Evolutionary conservation across 106 monocot species (phyloP), one percentile per base, ranked within the genome.

Genomic region (Cymbidium sinense): DNA sequence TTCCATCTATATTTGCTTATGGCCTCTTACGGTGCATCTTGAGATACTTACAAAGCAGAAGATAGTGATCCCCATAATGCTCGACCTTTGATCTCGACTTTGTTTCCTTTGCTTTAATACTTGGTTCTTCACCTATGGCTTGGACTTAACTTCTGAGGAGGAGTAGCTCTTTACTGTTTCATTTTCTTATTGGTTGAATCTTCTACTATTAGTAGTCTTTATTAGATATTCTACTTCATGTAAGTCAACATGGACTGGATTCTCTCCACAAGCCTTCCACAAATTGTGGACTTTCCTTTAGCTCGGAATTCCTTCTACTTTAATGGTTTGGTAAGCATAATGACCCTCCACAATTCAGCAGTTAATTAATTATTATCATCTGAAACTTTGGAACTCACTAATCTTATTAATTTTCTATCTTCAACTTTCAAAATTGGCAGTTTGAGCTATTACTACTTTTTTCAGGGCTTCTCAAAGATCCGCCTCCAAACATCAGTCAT

Each of bases 181-280:
- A 4, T 35, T 88, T 55, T 91, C 95, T 3, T 92, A 92, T 62
- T 95, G 95, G 95, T 71, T 86, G 67, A 95, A 95, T 80, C 61
- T 87, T 34, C 12, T 83, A 5, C 21, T 95, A 11, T 79, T 95
- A 69, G 85, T 81, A 0, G 28, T 85, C 25, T 95, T 90, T 77
- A 79, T 95, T 65, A 88, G 84, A 44, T 76, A 86, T 64, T 95
- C 92, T 62, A 70, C 31, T 80, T 73, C 64, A 33, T 91, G 95
- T 77, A 82, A 86, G 70, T 70, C 2, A 18, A 86, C 92, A 58
- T 89, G 95, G 90, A 70, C 75, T 30, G 89, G 85, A 18, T 81
- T 91, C 50, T 88, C 91, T 29, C 74, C 7, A 77, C 87, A 95
- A 64, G 88, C 85, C 29, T 69, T 95, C 10, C 81, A 81, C 65